These are phyloP conservation scores for Skeletonema potamos DNA, from an alignment of 108 stramenopile species.

Conservation along the genomic window DNA sequence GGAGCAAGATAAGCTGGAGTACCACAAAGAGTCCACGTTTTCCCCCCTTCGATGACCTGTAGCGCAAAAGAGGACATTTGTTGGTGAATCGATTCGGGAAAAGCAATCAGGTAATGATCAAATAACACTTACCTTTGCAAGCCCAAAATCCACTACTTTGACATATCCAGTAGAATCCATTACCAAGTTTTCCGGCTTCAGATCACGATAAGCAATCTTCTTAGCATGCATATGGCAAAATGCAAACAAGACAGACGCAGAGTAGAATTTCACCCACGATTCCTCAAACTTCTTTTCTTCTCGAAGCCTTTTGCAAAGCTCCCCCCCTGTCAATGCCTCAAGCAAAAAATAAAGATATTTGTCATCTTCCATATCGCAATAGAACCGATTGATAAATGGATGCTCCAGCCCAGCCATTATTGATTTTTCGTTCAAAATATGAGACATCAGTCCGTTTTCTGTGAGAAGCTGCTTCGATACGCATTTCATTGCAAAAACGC, in stretches of 20 bases:
- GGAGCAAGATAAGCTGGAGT: slow-evolving; percentile 79
- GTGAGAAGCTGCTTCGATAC: slow-evolving; percentile 51
- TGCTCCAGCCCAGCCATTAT: slow-evolving; percentile 54
- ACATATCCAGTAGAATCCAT: slow-evolving; percentile 59
- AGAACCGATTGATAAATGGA: slow-evolving; percentile 53
- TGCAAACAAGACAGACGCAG: slow-evolving; percentile 60
- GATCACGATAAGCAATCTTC: slow-evolving; percentile 67
- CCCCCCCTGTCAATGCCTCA: slow-evolving; percentile 66
- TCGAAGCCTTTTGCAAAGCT: slow-evolving; percentile 56
- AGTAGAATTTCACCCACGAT: slow-evolving; percentile 51
- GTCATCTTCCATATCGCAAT: slow-evolving; percentile 55
- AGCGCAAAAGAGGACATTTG: background rate
- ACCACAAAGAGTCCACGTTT: slow-evolving; percentile 70
- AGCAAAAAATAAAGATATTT: slow-evolving; percentile 58
- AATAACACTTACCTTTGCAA: slow-evolving; percentile 52
- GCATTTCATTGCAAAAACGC: slow-evolving; percentile 52
- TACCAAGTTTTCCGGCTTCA: slow-evolving; percentile 80
- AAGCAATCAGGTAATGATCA: background rate
- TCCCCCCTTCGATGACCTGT: slow-evolving; percentile 43
- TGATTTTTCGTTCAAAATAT: slow-evolving; percentile 49
- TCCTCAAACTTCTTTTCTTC: slow-evolving; percentile 52
- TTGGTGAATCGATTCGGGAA: background rate
- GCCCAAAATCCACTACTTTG: slow-evolving; percentile 77
- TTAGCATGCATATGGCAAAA: slow-evolving; percentile 62
- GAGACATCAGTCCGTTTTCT: slow-evolving; percentile 47